Evolutionary conservation across 164 flowering plant species (phyloP), one percentile per base, ranked within the genome.

Genomic region (Dillenia turbinata): DNA sequence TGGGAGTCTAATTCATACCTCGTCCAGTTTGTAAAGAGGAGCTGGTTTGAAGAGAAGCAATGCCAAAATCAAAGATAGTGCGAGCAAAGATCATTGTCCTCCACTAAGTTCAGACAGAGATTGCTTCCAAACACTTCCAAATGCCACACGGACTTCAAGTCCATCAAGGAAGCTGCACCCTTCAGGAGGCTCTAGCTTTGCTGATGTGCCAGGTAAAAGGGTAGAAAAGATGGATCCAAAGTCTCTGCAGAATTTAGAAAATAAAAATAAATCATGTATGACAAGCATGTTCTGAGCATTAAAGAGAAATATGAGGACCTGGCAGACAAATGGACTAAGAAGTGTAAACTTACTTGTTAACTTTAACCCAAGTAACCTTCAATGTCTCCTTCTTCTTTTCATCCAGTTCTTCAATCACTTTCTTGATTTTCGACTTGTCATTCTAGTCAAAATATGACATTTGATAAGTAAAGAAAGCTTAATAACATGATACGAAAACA

Each of bases 181-280:
- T 78, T 95, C 99, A 22, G 97, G 89, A 55, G 99, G 97, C 48
- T 89, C 97, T 60, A 95, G 76, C 70, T 95, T 95, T 71, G 97
- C 97, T 84, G 77, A 86, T 49, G 97, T 92, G 26, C 99, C 97
- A 8, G 97, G 99, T 70, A 92, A 77, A 11, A 95, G 72, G 47
- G 97, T 91, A 66, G 97, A 90, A 74, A 95, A 95, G 77, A 95
- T 92, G 26, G 99, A 92, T 45, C 99, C 99, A 79, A 92, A 95
- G 73, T 95, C 99, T 48, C 97, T 95, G 79, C 48, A 77, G 12
- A 71, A 63, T 15, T 17, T 52, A 3, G 11, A 49, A 22, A 47
- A 11, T n/a, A n/a, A 22, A 19, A 10, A 26, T 15, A 49, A 10
- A 24, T 62, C 17, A 17, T 56, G 56, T 61, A 9, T 16, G 47